Conservation (phyloP, 805 yeast species). For the Kazachstania kunashirensis region DNA sequence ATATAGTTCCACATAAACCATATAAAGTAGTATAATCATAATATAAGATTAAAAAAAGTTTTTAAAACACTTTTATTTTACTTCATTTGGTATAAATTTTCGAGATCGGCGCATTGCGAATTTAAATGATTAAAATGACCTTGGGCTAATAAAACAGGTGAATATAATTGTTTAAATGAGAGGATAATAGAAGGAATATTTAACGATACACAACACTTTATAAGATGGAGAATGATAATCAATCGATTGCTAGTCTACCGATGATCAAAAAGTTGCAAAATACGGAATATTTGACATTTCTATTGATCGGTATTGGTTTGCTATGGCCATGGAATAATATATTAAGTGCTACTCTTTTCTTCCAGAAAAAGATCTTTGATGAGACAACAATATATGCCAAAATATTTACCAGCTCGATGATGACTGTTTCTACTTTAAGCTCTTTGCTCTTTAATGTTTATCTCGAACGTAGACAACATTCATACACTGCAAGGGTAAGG, state of each 20-base stretch:
- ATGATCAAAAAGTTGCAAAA: constrained; percentile 15
- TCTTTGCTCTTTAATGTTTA: constrained; percentile 51
- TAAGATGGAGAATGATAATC: neutral
- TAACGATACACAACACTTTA: neutral
- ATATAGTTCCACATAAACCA: too few species aligned
- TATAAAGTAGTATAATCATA: too few species aligned
- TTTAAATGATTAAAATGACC: too few species aligned
- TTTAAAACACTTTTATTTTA: too few species aligned
- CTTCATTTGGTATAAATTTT: too few species aligned
- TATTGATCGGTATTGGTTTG: constrained; percentile 63
- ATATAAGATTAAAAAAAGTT: too few species aligned
- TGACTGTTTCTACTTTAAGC: constrained; percentile 71
- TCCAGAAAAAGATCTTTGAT: constrained; percentile 46
- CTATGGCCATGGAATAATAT: constrained; percentile 98
- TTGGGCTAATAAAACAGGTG: too few species aligned
- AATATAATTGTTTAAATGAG: too few species aligned
- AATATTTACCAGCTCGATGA: constrained; percentile 72
- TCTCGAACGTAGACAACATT: constrained; percentile 56
- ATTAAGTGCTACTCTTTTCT: constrained; percentile 76
- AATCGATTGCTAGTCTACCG: constrained; percentile 3
- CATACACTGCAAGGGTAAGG: constrained; percentile 45
- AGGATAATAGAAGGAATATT: neutral
- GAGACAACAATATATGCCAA: constrained; percentile 42
- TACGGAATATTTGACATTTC: constrained; percentile 45
- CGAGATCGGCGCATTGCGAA: too few species aligned